phyloP scores from a whole-genome alignment of 2,329 filamentous ascomycete species.

The Passalora sequoiae region DNA sequence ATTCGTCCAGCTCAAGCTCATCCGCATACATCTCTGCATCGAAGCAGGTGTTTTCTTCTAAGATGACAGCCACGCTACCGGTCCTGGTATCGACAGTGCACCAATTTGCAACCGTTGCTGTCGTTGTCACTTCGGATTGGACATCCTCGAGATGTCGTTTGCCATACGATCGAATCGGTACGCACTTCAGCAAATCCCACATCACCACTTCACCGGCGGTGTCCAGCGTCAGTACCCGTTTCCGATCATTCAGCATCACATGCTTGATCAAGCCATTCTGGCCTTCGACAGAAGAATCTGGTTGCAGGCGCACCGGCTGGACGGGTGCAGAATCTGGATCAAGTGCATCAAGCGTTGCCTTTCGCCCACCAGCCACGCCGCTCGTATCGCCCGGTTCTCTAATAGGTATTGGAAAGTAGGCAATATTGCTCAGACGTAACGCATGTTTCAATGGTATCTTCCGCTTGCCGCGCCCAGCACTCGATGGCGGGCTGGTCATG shows the following conservation, averaged over 20 bases:
- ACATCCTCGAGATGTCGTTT: slow-evolving; percentile 93
- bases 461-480: slow-evolving; percentile 40
- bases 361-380: slow-evolving; percentile 40
- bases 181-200: slow-evolving; percentile 89
- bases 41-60: slow-evolving; percentile 94
- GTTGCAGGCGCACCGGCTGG: slow-evolving; percentile 39
- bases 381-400: slow-evolving; percentile 6
- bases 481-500: slow-evolving; percentile 19
- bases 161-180: slow-evolving; percentile 84
- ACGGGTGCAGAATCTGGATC: slow-evolving; percentile 26
- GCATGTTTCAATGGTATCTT: slow-evolving; percentile 74
- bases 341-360: slow-evolving; percentile 50
- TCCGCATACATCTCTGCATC: slow-evolving; percentile 97
- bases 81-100: slow-evolving; percentile 92
- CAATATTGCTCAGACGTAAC: slow-evolving; percentile 77
- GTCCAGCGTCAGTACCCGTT: slow-evolving; percentile 83
- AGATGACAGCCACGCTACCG: slow-evolving; percentile 79
- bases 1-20: slow-evolving; percentile 68
- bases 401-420: slow-evolving; percentile 58
- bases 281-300: slow-evolving; percentile 68
- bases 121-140: slow-evolving; percentile 76
- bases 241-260: slow-evolving; percentile 82
- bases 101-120: slow-evolving; percentile 89
- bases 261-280: slow-evolving; percentile 95
- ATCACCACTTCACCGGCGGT: slow-evolving; percentile 90